Evolutionary conservation across 768 basidiomycete species (phyloP), one percentile per base, ranked within the genome.

Genomic region (Cubamyces sp.): DNA sequence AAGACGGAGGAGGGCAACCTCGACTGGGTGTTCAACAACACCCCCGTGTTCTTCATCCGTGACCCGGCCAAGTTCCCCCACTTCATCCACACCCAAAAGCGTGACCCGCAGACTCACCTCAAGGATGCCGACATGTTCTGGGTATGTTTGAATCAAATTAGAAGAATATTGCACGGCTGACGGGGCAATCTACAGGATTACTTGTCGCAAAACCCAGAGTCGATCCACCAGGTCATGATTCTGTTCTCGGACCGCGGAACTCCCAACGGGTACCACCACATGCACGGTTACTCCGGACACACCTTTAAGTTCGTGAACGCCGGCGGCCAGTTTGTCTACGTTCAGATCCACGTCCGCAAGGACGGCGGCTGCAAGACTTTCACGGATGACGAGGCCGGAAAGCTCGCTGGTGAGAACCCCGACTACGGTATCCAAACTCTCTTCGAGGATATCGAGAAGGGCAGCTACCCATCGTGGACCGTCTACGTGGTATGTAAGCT

Each of bases 241-340:
- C 82, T 93, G 61, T 89, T 97, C 80, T 91, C 91, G n/a, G 96
- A 98, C 76, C 92, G 96, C 70, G 90, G 93, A 49, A 97, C 94
- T 58, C 96, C 96, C 63, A 88, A 87, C 75, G 94, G 86, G n/a
- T 95, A 79, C 78, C 87, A 91, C 76, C 79, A 87, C 64, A 81
- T 87, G 86, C 92, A 98, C 76, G 96, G 94, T 2, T 97, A 95
- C 81, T 92, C 91, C 52, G 92, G 96, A 16, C 94, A 97, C 82
- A 89, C 95, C 34, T 92, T 82, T 82, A 92, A 95, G 74, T 86
- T 94, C 75, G 81, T 91, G 76, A 94, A 94, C 77, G 84, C 80
- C 1, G 87, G 95, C 54, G 94, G 93, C 48, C 84, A 88, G 47
- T 92, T 88, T 72, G 85, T 87, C 39, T 98, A 97, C 74, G 85